Conservation (phyloP, 116 monocot species). For the Cymodocea nodosa region DNA sequence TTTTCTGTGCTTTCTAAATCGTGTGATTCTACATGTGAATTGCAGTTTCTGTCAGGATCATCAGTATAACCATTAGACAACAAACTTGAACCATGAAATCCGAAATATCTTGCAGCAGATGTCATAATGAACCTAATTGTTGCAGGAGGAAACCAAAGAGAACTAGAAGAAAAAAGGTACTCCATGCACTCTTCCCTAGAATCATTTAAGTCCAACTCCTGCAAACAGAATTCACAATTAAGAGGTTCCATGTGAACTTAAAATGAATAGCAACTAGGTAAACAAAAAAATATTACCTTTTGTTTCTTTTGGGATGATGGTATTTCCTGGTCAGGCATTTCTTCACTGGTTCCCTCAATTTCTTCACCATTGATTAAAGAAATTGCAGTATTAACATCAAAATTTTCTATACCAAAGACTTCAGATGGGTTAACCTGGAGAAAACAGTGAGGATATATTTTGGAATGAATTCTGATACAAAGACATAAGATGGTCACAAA, state of each 20-base stretch:
- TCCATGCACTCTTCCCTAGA: constrained; percentile 18
- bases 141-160: constrained; percentile 12
- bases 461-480: neutral
- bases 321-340: constrained; percentile 18
- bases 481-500: neutral
- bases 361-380: constrained; percentile 13
- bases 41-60: neutral
- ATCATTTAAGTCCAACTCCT: constrained; percentile 17
- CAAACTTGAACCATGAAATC: constrained; percentile 15
- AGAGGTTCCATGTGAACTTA: neutral
- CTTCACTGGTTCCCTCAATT: constrained; percentile 15
- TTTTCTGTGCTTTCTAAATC: neutral
- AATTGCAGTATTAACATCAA: constrained; percentile 15
- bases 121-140: constrained; percentile 30
- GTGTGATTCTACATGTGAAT: neutral
- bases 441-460: neutral
- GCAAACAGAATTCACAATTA: neutral
- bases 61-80: constrained; percentile 12
- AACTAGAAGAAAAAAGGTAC: constrained; percentile 9
- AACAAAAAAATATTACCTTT: constrained; percentile 16
- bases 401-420: constrained; percentile 33
- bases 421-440: constrained; percentile 33
- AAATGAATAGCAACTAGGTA: neutral
- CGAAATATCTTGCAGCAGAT: constrained; percentile 25
- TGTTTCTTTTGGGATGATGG: constrained; percentile 13